A percentile compares a stretch with the other conserved stretches of the same genome.
phyloP scores from a whole-genome alignment of 2,329 filamentous ascomycete genomes.

The Fusarium longipes region DNA sequence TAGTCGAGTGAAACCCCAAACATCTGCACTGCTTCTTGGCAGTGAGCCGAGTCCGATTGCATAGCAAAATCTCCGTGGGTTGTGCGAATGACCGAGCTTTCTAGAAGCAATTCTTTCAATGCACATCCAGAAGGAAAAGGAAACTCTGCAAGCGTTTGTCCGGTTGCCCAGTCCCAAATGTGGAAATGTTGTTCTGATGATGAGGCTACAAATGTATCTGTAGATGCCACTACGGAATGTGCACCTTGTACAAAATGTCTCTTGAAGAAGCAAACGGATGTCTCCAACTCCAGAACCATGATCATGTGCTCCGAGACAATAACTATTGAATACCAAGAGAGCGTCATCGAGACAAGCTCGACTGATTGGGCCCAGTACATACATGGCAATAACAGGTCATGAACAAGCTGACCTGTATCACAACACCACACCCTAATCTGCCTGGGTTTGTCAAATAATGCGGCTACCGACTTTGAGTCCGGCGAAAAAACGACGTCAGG shows the following conservation, averaged over 20 bases:
- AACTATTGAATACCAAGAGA: background rate
- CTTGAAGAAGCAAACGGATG: accelerated
- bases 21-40: background rate
- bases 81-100: background rate
- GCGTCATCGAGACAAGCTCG: accelerated
- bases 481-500: background rate
- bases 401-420: background rate
- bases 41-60: accelerated
- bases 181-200: accelerated
- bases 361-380: too few species aligned
- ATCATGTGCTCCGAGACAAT: accelerated
- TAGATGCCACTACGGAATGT: accelerated
- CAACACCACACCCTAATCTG: accelerated
- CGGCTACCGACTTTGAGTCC: background rate
- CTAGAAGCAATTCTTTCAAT: background rate
- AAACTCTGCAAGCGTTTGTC: accelerated
- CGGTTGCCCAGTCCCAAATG: background rate
- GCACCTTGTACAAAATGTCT: accelerated
- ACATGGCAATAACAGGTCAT: background rate
- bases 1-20: background rate
- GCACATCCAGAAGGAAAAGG: accelerated
- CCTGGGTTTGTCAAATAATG: accelerated
- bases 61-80: accelerated
- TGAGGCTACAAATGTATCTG: accelerated
- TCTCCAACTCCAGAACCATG: background rate